These are phyloP conservation scores for Polygonum maritimum DNA, from an alignment of 148 eudicot genomes.

Conservation along the genomic window DNA sequence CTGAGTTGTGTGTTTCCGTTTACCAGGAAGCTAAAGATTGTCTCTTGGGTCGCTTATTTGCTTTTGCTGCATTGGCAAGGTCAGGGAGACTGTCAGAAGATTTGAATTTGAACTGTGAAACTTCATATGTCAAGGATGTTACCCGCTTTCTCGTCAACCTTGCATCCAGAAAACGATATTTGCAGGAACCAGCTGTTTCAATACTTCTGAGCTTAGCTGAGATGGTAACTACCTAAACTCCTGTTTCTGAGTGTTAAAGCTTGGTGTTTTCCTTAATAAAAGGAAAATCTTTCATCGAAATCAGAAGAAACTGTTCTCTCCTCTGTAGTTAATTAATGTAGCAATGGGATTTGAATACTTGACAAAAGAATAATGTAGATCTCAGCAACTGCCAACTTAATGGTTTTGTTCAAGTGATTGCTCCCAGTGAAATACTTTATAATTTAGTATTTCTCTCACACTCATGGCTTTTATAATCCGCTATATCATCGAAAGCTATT, in stretches of 20 bases:
- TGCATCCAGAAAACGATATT: slow-evolving; percentile 71
- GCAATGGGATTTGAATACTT: neutral
- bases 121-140: slow-evolving; percentile 55
- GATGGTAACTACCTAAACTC: slow-evolving; percentile 38
- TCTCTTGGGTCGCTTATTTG: slow-evolving; percentile 82
- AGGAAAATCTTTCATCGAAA: neutral
- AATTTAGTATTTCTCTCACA: neutral
- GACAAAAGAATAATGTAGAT: neutral
- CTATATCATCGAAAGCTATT: neutral
- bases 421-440: neutral
- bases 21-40: slow-evolving; percentile 78
- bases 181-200: slow-evolving; percentile 82
- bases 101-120: slow-evolving; percentile 36
- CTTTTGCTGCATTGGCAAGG: slow-evolving; percentile 78
- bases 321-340: neutral
- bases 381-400: neutral
- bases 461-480: neutral
- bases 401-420: neutral
- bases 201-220: slow-evolving; percentile 56
- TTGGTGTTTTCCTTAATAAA: neutral
- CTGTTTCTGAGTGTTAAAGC: neutral
- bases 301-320: neutral
- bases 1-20: slow-evolving; percentile 14
- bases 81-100: slow-evolving; percentile 72
- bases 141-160: slow-evolving; percentile 41